A percentile compares a stretch with the other conserved stretches of the same genome.
phyloP scores from a whole-genome alignment of 225 moss, liverwort and hornwort species.

The Polytrichum commune region DNA sequence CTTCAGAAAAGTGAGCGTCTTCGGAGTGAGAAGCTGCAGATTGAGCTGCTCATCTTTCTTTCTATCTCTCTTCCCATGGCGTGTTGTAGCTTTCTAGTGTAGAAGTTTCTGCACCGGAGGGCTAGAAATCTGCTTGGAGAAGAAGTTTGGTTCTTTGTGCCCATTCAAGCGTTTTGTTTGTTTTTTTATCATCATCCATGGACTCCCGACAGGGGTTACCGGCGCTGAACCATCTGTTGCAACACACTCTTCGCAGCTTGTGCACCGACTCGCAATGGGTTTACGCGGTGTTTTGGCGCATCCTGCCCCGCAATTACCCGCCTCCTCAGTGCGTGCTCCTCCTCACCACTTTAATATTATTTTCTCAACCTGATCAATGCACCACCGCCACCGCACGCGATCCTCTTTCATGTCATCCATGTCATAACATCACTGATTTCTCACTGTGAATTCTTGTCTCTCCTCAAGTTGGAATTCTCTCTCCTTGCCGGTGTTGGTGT shows the following conservation, averaged over 20 bases:
- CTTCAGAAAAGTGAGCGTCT: neutral
- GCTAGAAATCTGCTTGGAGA: neutral
- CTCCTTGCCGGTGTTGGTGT: too few relatives aligned
- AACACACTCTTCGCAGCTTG: constrained; percentile 65
- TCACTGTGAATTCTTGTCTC: too few relatives aligned
- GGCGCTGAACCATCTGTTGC: constrained; percentile 68
- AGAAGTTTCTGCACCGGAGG: neutral
- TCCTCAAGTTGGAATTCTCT: too few relatives aligned
- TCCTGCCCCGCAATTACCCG: constrained; percentile 91
- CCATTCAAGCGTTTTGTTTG: neutral
- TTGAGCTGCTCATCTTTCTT: neutral
- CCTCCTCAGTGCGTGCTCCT: constrained; percentile 68
- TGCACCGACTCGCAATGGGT: constrained; percentile 80
- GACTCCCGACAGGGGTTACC: constrained; percentile 50
- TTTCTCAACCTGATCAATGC: neutral
- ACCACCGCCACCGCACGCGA: neutral
- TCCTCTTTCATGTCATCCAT: too few relatives aligned
- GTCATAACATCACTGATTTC: too few relatives aligned
- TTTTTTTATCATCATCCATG: constrained; percentile 19
- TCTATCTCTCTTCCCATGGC: neutral
- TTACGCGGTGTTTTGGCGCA: constrained; percentile 95
- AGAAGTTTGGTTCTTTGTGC: constrained; percentile 3
- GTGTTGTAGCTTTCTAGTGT: neutral
- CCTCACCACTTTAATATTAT: neutral
- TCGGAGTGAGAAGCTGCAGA: neutral